Evolutionary conservation across 2,329 filamentous ascomycete species (phyloP).

Genomic region (Monascus ruber): DNA sequence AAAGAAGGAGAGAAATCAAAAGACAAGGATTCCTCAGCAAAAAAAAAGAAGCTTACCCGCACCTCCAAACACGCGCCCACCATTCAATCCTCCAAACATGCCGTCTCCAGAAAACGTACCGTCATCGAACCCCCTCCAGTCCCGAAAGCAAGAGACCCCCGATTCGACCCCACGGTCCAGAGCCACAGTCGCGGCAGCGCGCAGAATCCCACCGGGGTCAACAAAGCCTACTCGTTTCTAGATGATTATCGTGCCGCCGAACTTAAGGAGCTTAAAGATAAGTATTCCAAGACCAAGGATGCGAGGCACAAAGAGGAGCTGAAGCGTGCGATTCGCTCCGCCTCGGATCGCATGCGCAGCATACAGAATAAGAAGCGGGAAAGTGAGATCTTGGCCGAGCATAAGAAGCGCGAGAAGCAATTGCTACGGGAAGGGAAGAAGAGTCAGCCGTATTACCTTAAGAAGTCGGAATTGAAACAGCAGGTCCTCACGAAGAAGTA

Average conservation of each 20-base stretch:
- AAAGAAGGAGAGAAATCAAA: constrained; percentile 13
- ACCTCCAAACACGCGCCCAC: constrained; percentile 81
- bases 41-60: constrained; percentile 31
- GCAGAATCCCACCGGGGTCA: constrained; percentile 26
- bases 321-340: constrained; percentile 61
- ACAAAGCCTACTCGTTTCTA: constrained; percentile 75
- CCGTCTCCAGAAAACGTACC: constrained; percentile 69
- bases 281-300: constrained; percentile 58
- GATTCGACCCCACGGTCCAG: constrained; percentile 60
- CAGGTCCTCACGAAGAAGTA: constrained; percentile 67
- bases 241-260: constrained; percentile 78
- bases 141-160: constrained; percentile 67
- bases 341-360: constrained; percentile 67
- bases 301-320: constrained; percentile 55
- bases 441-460: constrained; percentile 73
- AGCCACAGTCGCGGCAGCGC: constrained; percentile 20
- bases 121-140: constrained; percentile 47
- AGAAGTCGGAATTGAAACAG: constrained; percentile 87
- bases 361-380: constrained; percentile 58
- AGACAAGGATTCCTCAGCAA: constrained; percentile 30
- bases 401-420: constrained; percentile 74
- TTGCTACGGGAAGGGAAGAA: constrained; percentile 74
- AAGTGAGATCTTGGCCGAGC: constrained; percentile 58
- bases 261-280: constrained; percentile 59
- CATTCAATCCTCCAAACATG: constrained; percentile 68